These are phyloP conservation scores for Solanum paucissectum DNA, from an alignment of 257 asterid species.

Conservation along the genomic window DNA sequence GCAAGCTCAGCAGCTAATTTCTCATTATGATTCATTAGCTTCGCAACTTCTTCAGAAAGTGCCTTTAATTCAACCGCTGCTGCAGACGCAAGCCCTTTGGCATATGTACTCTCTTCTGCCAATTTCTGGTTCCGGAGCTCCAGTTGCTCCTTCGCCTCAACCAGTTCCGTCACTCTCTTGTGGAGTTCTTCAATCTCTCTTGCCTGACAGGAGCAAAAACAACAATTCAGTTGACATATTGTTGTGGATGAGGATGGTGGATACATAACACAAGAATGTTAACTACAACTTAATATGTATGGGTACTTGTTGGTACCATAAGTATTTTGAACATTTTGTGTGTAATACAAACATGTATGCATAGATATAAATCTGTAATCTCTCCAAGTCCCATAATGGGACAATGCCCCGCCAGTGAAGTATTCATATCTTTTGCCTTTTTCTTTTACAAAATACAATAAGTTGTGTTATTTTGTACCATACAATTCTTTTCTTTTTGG, in stretches of 20 bases:
- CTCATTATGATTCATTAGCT: conserved; percentile 88
- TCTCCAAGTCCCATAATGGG: neutral
- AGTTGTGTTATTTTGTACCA: neutral
- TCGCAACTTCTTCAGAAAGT: conserved; percentile 92
- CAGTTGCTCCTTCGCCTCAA: conserved; percentile 55
- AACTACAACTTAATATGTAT: neutral
- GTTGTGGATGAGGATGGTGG: neutral
- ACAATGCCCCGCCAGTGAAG: neutral
- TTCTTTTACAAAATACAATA: neutral
- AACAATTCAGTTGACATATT: neutral
- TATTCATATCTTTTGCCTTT: neutral
- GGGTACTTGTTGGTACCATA: neutral
- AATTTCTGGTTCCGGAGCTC: conserved; percentile 78
- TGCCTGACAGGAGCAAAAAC: conserved; percentile 35
- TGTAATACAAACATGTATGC: neutral
- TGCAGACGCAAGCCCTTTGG: conserved; percentile 96
- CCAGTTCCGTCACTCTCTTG: conserved; percentile 41
- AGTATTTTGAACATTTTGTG: neutral
- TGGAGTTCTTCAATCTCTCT: conserved; percentile 57
- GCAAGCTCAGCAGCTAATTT: conserved; percentile 63
- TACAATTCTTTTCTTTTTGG: neutral
- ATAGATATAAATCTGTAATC: neutral
- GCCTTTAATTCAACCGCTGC: conserved; percentile 98
- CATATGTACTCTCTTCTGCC: conserved; percentile 89
- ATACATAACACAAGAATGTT: neutral